Conservation (phyloP, 2,329 filamentous ascomycete species). For the Ophiostoma himal-ulmi region DNA sequence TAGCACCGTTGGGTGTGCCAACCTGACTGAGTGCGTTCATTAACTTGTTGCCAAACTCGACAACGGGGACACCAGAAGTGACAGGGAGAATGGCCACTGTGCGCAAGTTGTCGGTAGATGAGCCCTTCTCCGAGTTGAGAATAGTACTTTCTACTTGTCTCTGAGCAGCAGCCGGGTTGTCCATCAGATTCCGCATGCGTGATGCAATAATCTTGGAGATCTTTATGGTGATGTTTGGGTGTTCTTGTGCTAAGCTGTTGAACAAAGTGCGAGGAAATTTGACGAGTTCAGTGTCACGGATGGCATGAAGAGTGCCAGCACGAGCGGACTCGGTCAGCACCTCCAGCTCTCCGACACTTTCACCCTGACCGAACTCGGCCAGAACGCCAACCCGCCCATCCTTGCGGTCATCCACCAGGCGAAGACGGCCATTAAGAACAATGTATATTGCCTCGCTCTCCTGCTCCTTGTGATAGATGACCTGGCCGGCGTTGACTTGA, state of each 20-base stretch:
- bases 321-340: slow-evolving; percentile 90
- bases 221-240: slow-evolving; percentile 97
- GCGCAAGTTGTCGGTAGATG: slow-evolving; percentile 84
- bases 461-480: slow-evolving; percentile 87
- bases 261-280: slow-evolving; percentile 95
- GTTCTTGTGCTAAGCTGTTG: slow-evolving; percentile 94
- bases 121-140: slow-evolving; percentile 58
- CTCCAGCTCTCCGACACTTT: slow-evolving; percentile 94
- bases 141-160: slow-evolving; percentile 53
- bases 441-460: slow-evolving; percentile 99
- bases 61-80: slow-evolving; percentile 82
- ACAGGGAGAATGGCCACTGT: slow-evolving; percentile 91
- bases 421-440: slow-evolving; percentile 84
- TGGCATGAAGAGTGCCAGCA: slow-evolving; percentile 89
- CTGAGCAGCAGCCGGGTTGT: slow-evolving; percentile 66
- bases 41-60: slow-evolving; percentile 87
- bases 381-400: slow-evolving; percentile 78
- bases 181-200: slow-evolving; percentile 82
- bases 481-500: slow-evolving; percentile 89
- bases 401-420: slow-evolving; percentile 74
- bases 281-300: slow-evolving; percentile 90
- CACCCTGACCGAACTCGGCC: slow-evolving; percentile 92
- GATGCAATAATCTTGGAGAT: slow-evolving; percentile 98
- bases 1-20: slow-evolving; percentile 82
- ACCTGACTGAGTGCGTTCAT: slow-evolving; percentile 86